Base-by-base conservation (phyloP, 2,329 filamentous ascomycete species). In the Stachybotrys echinatus region DNA sequence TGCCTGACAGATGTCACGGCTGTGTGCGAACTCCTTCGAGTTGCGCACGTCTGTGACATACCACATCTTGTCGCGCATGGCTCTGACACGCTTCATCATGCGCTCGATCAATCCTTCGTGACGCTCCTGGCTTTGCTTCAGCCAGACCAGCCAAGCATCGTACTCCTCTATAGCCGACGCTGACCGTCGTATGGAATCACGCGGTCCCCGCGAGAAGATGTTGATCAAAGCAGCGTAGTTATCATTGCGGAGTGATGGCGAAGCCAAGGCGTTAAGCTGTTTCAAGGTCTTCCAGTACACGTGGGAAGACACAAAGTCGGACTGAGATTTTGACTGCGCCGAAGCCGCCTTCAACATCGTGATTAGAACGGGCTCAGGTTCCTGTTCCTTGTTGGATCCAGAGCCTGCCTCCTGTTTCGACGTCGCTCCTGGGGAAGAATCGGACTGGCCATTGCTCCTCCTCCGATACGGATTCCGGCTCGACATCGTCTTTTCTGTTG, bases 61-160 rank as follows among this genome's bases (percentile, higher is more conserved):
- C 94, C 94, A 99, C 89, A 97, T 96, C 75, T 97, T 97, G 65
- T 96, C 89, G 40, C 94, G 83, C 38, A 96, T 76, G 20, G 87
- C 84, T 50, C 85, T 82, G 37, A 94, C 76, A 5, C 83, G 82
- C 51, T 77, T 76, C 77, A 89, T 87, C 81, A 90, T 88, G 5
- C 82, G 77, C 39, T 90, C 86, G 34, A 92, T 85, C 12, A 83
- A 79, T 3, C 77, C 79, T 59, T 92, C 89, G 45, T 91, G 84
- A 3, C 87, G 81, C 60, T 90, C 87, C 60, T 92, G 85, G 21
- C 86, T 89, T 58, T 90, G 88, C 61, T 90, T 90, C 19, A 95
- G 76, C 81, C 87, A 91, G 12, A 92, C 83, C 27, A 92, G 81
- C 87, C 87, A 90, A 4, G 86, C 86, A 55, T 90, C 87, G 53